Evolutionary conservation across 129 eudicot species (phyloP), one percentile per base, ranked within the genome.

Genomic region (Smallanthus sonchifolius): DNA sequence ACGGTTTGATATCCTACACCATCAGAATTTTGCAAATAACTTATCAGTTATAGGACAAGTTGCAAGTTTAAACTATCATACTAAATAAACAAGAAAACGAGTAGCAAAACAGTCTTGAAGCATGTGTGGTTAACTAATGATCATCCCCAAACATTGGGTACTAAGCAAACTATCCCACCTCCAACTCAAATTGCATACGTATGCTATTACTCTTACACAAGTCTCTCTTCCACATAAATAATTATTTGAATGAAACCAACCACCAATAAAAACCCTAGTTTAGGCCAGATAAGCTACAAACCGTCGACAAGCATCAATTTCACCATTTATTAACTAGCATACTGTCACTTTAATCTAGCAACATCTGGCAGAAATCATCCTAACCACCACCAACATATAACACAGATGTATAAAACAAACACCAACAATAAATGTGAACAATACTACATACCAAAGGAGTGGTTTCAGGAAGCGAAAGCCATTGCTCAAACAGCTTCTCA

Each of bases 401-500:
- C 2, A 48, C 13, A 57, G 2, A 57, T 57, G 16, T 13, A 57
- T 28, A 49, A 49, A 6, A 49, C 30, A 24, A 24, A 24, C 30
- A 24, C 30, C 30, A 24, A 24, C 30, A 24, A 1, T 5, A 67
- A 57, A 14, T 17, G 6, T 42, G 5, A 44, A 44, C 13, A 0
- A 40, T 4, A 34, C 7, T 20, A 56, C 5, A 67, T 75, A 91
- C 97, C 97, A 87, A 73, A 0, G 84, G 65, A 75, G 79, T 65
- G 39, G 97, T 87, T 47, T 91, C 97, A 17, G 95, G 84, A 36
- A 91, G 89, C 61, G 97, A 91, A 43, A 91, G 94, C 97, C 97
- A 91, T 82, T 85, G 91, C 59, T 87, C 89, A 42, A 84, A 91
- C 39, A 91, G 91, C 70, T 80, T 86, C 70, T 87, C 87, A 5